These are phyloP conservation scores for Backusella morwellensis DNA, from an alignment of 192 early-diverging fungal species.

Conservation along the genomic window DNA sequence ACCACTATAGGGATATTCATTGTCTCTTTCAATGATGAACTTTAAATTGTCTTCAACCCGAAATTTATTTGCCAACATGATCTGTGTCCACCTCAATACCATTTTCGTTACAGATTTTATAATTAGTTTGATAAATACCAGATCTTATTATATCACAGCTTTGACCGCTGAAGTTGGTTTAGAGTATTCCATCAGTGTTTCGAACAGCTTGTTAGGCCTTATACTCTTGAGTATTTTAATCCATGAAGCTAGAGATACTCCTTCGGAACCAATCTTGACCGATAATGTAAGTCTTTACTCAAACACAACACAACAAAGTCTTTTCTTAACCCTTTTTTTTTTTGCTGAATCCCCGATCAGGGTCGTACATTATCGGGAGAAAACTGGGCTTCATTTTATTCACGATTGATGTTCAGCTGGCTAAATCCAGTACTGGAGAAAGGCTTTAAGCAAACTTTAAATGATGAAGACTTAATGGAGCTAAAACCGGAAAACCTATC, in stretches of 20 bases:
- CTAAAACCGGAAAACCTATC: slow-evolving; percentile 49
- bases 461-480: slow-evolving; percentile 50
- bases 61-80: neutral
- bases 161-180: neutral
- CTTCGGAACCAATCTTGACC: slow-evolving; percentile 5
- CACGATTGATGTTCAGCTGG: slow-evolving; percentile 47
- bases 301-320: no score
- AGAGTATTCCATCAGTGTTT: neutral
- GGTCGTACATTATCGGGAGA: slow-evolving; percentile 28
- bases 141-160: neutral
- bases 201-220: neutral
- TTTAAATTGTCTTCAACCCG: neutral
- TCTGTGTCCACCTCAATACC: neutral
- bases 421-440: slow-evolving; percentile 48
- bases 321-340: neutral
- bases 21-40: neutral
- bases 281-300: slow-evolving; percentile 22
- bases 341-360: slow-evolving; percentile 17
- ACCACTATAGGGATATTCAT: neutral
- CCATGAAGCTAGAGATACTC: slow-evolving; percentile 25
- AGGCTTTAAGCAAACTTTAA: slow-evolving; percentile 43
- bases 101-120: neutral
- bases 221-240: slow-evolving; percentile 17
- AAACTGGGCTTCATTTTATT: slow-evolving; percentile 29
- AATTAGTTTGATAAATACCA: neutral